Percentiles rank a stretch among this genome's conserved stretches.
phyloP scores from a whole-genome alignment of 1,284 basidiomycete species.

The Ceratobasidium sp. region DNA sequence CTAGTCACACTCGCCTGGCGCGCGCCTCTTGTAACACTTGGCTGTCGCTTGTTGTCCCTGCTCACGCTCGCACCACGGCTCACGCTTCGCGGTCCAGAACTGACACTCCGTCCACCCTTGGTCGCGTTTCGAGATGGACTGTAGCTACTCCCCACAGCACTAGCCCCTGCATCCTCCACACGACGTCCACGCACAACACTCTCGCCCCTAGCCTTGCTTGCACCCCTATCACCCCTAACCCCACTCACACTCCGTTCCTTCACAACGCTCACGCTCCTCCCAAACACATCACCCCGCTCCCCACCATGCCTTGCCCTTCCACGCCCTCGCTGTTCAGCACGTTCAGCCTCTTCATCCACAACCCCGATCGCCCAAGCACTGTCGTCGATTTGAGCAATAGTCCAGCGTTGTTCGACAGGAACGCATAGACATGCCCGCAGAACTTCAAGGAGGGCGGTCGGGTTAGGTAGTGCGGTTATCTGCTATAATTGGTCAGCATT shows the following conservation, averaged over 20 bases:
- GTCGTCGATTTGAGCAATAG: conserved; percentile 78
- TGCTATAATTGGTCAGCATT: conserved; percentile 53
- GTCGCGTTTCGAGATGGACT: conserved; percentile 34
- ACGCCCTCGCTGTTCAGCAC: conserved; percentile 15
- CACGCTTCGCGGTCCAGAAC: conserved; percentile 20
- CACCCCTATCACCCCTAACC: conserved; percentile 19
- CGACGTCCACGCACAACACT: conserved; percentile 29
- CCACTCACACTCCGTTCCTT: conserved; percentile 16
- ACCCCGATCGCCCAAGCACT: conserved; percentile 86
- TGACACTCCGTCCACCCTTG: conserved; percentile 11
- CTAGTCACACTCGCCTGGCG: not conserved
- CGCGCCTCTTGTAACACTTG: not conserved
- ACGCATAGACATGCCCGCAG: conserved; percentile 81
- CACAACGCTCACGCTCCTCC: conserved; percentile 15
- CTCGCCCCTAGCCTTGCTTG: conserved; percentile 25
- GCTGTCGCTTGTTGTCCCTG: not conserved
- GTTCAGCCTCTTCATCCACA: conserved; percentile 59
- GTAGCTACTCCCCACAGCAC: conserved; percentile 37
- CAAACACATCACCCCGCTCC: conserved; percentile 16
- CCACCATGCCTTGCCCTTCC: not conserved
- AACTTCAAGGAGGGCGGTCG: conserved; percentile 77
- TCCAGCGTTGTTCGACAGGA: conserved; percentile 74
- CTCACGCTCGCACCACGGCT: conserved; percentile 24
- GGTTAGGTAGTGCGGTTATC: conserved; percentile 70
- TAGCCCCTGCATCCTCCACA: conserved; percentile 9